A percentile compares a stretch with the other conserved stretches of the same genome.
These are phyloP conservation scores for Nannizzia gypsea DNA, from an alignment of 2,329 filamentous ascomycete genomes.

Conservation along the genomic window DNA sequence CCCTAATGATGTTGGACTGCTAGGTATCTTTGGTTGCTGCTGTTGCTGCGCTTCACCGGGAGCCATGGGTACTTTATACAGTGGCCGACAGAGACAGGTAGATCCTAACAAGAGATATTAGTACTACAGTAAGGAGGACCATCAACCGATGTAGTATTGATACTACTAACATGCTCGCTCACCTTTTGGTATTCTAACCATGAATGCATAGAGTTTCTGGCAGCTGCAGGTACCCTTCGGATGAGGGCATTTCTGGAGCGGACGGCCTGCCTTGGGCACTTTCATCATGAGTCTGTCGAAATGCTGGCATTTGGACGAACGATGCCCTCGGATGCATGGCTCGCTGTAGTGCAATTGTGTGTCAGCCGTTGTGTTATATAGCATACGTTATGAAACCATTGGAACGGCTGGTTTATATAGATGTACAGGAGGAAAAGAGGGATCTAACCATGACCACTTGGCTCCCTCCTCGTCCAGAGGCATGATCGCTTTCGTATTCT, in stretches of 20 bases:
- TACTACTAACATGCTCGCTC: slow-evolving; percentile 12
- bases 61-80: slow-evolving; percentile 28
- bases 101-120: slow-evolving; percentile 23
- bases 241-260: slow-evolving; percentile 38
- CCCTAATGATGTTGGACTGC: not conserved
- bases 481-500: slow-evolving; percentile 22
- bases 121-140: not conserved
- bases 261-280: slow-evolving; percentile 38
- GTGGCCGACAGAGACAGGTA: slow-evolving; percentile 31
- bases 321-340: slow-evolving; percentile 38
- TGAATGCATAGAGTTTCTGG: slow-evolving; percentile 32
- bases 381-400: not conserved
- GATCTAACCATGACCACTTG: slow-evolving; percentile 36
- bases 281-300: slow-evolving; percentile 40
- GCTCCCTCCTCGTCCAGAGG: slow-evolving; percentile 34
- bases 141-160: not conserved
- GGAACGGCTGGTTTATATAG: not conserved
- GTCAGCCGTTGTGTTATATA: not conserved
- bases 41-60: slow-evolving; percentile 17
- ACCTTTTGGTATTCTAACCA: slow-evolving; percentile 37
- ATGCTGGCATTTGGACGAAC: slow-evolving; percentile 40
- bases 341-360: slow-evolving; percentile 26
- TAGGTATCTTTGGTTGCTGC: slow-evolving; percentile 3
- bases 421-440: not conserved
- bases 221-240: slow-evolving; percentile 33